These are phyloP conservation scores for Hylodesmum podocarpum DNA, from an alignment of 306 rosid genomes.

Conservation along the genomic window DNA sequence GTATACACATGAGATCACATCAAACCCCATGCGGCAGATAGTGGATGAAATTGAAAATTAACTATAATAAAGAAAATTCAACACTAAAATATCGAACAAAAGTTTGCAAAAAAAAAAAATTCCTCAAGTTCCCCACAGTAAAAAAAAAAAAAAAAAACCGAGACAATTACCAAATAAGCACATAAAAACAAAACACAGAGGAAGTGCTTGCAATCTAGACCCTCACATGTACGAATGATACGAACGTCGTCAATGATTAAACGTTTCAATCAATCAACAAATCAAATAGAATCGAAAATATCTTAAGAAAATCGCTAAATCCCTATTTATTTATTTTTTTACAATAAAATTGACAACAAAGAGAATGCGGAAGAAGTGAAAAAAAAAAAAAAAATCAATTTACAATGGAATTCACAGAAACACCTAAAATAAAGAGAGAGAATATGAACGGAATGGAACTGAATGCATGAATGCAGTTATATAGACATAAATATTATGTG, in stretches of 20 bases:
- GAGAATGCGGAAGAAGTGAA: background rate
- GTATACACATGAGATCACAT: background rate
- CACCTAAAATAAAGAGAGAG: background rate
- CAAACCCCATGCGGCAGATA: background rate
- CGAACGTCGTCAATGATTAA: background rate
- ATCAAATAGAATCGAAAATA: background rate
- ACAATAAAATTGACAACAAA: background rate
- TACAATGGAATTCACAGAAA: background rate
- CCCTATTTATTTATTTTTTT: background rate
- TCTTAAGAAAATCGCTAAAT: background rate
- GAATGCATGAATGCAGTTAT: too few species aligned
- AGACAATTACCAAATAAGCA: background rate
- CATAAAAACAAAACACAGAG: background rate
- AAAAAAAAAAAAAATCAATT: background rate
- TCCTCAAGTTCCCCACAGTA: too few species aligned
- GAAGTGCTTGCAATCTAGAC: background rate
- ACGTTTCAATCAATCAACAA: background rate
- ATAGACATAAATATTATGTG: background rate
- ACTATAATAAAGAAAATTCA: background rate
- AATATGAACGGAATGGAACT: background rate
- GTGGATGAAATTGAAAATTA: background rate
- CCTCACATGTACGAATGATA: background rate
- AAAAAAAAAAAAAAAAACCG: background rate
- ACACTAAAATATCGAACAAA: background rate
- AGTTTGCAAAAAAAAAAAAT: too few species aligned